phyloP scores from a whole-genome alignment of 1,284 basidiomycete species.

The Phellopilus nigrolimitatus region DNA sequence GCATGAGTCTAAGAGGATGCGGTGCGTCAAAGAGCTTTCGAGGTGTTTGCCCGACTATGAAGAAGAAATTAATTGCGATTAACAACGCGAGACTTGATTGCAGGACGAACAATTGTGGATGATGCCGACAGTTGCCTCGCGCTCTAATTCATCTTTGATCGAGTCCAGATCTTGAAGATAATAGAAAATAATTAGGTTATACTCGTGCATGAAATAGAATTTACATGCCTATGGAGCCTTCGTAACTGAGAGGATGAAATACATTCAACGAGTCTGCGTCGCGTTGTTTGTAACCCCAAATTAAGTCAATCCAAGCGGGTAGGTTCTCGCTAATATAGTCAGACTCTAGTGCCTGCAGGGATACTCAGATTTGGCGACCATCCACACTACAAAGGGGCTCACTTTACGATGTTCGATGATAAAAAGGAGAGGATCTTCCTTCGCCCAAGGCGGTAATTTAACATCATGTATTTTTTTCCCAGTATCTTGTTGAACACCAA shows the following conservation, averaged over 20 bases:
- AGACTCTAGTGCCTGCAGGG: slow-evolving; percentile 80
- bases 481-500: slow-evolving; percentile 78
- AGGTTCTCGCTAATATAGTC: slow-evolving; percentile 84
- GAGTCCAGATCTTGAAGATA: slow-evolving; percentile 64
- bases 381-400: not conserved
- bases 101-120: slow-evolving; percentile 99
- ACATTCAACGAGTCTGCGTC: slow-evolving; percentile 78
- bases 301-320: slow-evolving; percentile 90
- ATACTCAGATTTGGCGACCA: not conserved
- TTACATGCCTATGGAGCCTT: slow-evolving; percentile 75
- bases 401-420: slow-evolving; percentile 78
- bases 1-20: slow-evolving; percentile 73
- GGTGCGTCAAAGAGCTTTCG: slow-evolving; percentile 81
- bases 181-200: slow-evolving; percentile 1
- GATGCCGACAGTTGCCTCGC: slow-evolving; percentile 89
- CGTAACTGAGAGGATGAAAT: slow-evolving; percentile 94
- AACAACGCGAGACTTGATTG: slow-evolving; percentile 25
- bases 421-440: slow-evolving; percentile 81
- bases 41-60: slow-evolving; percentile 83
- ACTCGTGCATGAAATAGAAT: not conserved
- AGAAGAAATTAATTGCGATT: slow-evolving; percentile 21
- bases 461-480: slow-evolving; percentile 87
- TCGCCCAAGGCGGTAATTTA: slow-evolving; percentile 88
- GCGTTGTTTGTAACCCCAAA: slow-evolving; percentile 86
- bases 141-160: slow-evolving; percentile 82